Evolutionary conservation across 2,329 filamentous ascomycete genomes (phyloP), one percentile per base, ranked within the genome.

Genomic region (Calonectria pseudoreteaudii): DNA sequence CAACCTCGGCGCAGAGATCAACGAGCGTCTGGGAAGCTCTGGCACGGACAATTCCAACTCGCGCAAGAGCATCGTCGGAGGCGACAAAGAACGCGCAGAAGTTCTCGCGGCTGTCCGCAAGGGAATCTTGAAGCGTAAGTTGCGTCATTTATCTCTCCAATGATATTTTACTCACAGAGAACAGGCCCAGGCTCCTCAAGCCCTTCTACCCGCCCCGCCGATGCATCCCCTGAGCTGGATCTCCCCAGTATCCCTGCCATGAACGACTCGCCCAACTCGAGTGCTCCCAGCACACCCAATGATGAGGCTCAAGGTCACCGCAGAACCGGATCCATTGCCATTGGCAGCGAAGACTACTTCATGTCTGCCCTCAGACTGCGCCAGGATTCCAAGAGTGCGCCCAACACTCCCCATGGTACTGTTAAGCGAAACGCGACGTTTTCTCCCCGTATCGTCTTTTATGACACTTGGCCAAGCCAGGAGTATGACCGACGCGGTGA

Each of bases 401-500:
- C 95, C 20, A 91, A 90, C 72, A 97, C 95, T 5, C 95, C 95
- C 1, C 91, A 93, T 65, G 91, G 92, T 26, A 85, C 86, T n/a
- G 82, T 86, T 64, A 93, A 92, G 84, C 90, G 91, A 36, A 91
- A 88, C 77, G 90, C 92, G 1, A 93, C 91, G 0, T 99, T 98
- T 85, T 98, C 95, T 81, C 96, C 96, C 60, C 92, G 96, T 50
- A 95, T 98, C 66, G 92, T 98, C 76, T 98, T 98, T 83, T 93
- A 98, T 83, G 97, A 99, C 82, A 98, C 96, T 10, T 99, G 96
- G 95, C 95, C 96, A 3, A 95, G 93, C 82, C 94, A 94, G 80
- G 97, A 99, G 84, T 99, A 99, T 82, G 97, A 99, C 84, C 94
- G 97, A 75, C 93, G 97, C 68, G 97, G 97, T 69, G 97, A 99